Evolutionary conservation across 352 stramenopile species (phyloP).

Genomic region (Elongisporangium prolatum): DNA sequence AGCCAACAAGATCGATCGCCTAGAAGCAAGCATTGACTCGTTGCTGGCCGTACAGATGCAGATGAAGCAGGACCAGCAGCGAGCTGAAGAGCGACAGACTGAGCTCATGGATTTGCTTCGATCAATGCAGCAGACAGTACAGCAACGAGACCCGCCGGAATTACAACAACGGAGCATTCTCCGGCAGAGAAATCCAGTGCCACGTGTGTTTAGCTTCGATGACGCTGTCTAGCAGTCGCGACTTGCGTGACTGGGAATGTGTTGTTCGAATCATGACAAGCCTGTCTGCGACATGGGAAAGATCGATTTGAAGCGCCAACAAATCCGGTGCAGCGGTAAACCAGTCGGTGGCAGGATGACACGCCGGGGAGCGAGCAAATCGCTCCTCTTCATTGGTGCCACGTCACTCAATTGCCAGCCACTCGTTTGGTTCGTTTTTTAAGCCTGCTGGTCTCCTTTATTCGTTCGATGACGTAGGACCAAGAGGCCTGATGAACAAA

Average conservation of each 20-base stretch:
- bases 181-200: conserved; percentile 5
- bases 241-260: background rate
- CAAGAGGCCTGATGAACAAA: background rate
- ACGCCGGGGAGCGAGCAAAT: background rate
- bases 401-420: background rate
- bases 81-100: conserved; percentile 22
- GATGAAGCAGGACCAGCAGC: conserved; percentile 38
- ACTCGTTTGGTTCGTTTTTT: background rate
- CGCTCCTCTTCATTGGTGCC: background rate
- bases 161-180: conserved; percentile 8
- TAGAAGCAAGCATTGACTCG: conserved; percentile 37
- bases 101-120: conserved; percentile 35
- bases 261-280: background rate
- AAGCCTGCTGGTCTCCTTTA: background rate
- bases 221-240: background rate
- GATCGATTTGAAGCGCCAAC: background rate
- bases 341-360: conserved; percentile 9
- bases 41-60: conserved; percentile 31
- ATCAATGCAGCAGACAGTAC: conserved; percentile 5
- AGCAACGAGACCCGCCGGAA: background rate
- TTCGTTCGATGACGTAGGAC: background rate
- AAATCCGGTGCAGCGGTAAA: no score
- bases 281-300: background rate
- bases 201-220: background rate
- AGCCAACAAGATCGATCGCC: conserved; percentile 37